Evolutionary conservation across 2,329 filamentous ascomycete genomes (phyloP), one percentile per base, ranked within the genome.

Genomic region (Penicillium sp.): DNA sequence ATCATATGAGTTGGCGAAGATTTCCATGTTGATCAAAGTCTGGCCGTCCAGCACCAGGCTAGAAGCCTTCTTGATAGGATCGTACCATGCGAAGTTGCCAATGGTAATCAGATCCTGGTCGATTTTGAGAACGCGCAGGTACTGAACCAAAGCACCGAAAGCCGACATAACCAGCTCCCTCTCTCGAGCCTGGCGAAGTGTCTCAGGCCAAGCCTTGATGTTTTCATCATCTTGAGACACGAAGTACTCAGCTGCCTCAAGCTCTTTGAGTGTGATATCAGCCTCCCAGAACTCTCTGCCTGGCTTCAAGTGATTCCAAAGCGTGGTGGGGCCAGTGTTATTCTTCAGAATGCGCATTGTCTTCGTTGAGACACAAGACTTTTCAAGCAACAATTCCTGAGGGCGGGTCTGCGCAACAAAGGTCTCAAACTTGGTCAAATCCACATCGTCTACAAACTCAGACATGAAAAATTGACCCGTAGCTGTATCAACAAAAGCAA

Each of bases 391-490:
- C 43, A 99, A 77, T 73, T 99, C 94, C 48, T 90, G 88, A 0
- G 94, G 94, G 20, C 89, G 85, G 15, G 87, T 96, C 72, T 99
- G 94, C 15, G 94, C 94, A 35, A 99, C 87, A 59, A 99, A 89
- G 0, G 94, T 99, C 77, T 99, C 94, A 64, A 99, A 97, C 69
- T 92, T 96, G 55, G 94, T 99, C 75, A 97, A 83, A 66, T 97
- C 92, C 4, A 87, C 84, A 71, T 99, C 94, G 66, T 99, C 94
- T 5, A 89, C 82, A 61, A 97, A 97, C 59, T 95, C 87, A 1
- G 92, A 89, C n/a, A 99, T 74, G 68, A 90, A 92, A 72, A 99
- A 99, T 61, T 96, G 91, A 9, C 93, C 94, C 0, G 93, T 99
- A 1, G 94, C 92, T 7, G 94, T 94, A 70, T 99, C 94, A 11